These are phyloP conservation scores for Pulveroboletus frians DNA, from an alignment of 768 basidiomycete genomes.

Conservation along the genomic window DNA sequence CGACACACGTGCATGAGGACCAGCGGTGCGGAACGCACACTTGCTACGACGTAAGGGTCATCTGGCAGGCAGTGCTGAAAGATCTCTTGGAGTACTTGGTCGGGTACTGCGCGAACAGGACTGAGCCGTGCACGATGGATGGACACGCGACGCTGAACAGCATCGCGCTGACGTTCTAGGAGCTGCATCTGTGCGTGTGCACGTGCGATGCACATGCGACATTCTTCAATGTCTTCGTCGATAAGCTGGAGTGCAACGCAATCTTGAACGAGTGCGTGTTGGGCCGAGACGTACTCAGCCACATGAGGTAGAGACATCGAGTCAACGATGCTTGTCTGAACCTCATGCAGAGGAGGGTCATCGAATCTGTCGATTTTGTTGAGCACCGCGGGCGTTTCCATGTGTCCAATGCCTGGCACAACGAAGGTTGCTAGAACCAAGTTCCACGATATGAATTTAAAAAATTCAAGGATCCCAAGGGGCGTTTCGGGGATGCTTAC, in stretches of 20 bases:
- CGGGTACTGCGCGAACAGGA: constrained; percentile 25
- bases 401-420: neutral
- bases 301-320: constrained; percentile 19
- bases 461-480: neutral
- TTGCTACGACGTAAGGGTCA: constrained; percentile 20
- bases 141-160: constrained; percentile 13
- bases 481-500: constrained; percentile 4
- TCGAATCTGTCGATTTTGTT: neutral
- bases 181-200: constrained; percentile 11
- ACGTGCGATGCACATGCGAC: constrained; percentile 12
- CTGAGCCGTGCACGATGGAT: constrained; percentile 27
- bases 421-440: constrained; percentile 2
- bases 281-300: constrained; percentile 17
- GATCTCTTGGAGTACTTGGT: constrained; percentile 31
- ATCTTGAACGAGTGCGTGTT: constrained; percentile 17
- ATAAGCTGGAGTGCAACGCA: constrained; percentile 13
- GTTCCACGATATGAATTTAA: neutral
- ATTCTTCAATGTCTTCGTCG: constrained; percentile 15
- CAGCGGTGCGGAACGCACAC: constrained; percentile 24
- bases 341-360: neutral
- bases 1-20: constrained; percentile 32
- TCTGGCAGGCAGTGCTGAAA: constrained; percentile 26
- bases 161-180: constrained; percentile 18
- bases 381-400: neutral
- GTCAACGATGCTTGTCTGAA: constrained; percentile 15